phyloP scores from a whole-genome alignment of 2,329 filamentous ascomycete genomes.

The Ambrosiella cleistominuta region DNA sequence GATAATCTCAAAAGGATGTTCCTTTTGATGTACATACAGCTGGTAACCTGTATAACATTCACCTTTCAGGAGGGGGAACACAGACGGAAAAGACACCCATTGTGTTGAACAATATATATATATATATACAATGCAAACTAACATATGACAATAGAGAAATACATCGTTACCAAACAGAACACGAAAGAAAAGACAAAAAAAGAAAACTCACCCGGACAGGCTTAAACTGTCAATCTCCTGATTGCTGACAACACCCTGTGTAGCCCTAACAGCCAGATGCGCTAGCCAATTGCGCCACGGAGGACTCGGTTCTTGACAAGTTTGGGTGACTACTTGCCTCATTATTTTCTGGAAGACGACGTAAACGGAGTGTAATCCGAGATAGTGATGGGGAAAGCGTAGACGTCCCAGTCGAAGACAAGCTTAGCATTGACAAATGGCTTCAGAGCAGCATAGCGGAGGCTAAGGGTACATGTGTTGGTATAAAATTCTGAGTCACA shows the following conservation, averaged over 20 bases:
- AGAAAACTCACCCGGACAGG: neutral
- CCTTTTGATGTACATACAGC: too few relatives aligned
- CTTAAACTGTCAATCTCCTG: conserved; percentile 1
- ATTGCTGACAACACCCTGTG: neutral
- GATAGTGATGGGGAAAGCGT: neutral
- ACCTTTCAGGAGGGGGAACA: neutral
- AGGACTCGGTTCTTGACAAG: neutral
- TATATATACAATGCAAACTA: neutral
- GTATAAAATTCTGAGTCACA: neutral
- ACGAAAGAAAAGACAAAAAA: neutral
- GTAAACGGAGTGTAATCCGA: neutral
- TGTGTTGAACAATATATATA: neutral
- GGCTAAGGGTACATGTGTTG: neutral
- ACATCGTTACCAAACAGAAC: neutral
- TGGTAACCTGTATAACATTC: too few relatives aligned
- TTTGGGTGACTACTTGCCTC: too few relatives aligned
- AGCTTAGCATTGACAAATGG: conserved; percentile 16
- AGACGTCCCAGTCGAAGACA: conserved; percentile 16
- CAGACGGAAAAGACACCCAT: neutral
- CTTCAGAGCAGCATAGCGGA: conserved; percentile 17
- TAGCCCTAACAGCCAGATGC: conserved; percentile 37
- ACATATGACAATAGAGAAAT: neutral
- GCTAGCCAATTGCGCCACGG: conserved; percentile 37
- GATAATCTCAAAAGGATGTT: too few relatives aligned
- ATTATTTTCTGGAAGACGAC: too few relatives aligned